Conservation (phyloP, 306 rosid genomes). For the Boehmeria nivea region DNA sequence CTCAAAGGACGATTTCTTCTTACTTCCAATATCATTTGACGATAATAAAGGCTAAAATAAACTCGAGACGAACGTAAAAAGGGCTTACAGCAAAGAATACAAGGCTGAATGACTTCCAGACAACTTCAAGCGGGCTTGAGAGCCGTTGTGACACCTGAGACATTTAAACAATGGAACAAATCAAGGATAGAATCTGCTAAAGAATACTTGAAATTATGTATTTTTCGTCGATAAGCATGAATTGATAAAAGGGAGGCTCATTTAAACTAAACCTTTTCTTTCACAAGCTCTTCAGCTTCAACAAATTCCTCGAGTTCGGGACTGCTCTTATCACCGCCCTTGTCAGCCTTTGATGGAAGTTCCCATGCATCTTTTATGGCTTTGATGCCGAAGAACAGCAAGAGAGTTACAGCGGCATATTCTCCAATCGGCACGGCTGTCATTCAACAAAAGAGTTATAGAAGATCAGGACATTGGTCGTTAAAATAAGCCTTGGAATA, state of each 20-base stretch:
- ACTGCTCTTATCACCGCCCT: constrained; percentile 45
- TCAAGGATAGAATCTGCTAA: not conserved
- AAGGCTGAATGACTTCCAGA: constrained; percentile 95
- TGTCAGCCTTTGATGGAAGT: constrained; percentile 56
- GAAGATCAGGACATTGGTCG: not conserved
- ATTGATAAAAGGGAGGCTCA: no score
- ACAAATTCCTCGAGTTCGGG: constrained; percentile 77
- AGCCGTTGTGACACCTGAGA: constrained; percentile 61
- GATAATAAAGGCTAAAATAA: no score
- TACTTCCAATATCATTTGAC: no score
- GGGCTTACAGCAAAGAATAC: constrained; percentile 88
- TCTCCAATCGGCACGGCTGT: constrained; percentile 97
- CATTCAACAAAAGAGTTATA: constrained; percentile 23
- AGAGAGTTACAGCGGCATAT: constrained; percentile 92
- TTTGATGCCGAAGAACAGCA: constrained; percentile 84
- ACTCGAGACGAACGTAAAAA: constrained; percentile 11
- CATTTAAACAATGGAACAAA: not conserved
- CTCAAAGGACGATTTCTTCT: no score
- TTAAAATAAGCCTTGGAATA: not conserved
- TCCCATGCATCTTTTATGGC: constrained; percentile 95
- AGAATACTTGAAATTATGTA: not conserved
- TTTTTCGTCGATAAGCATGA: not conserved
- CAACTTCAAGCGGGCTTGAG: constrained; percentile 74
- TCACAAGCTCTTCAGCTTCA: constrained; percentile 94
- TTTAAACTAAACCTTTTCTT: constrained; percentile 59